These are phyloP conservation scores for Wickerhamiella hasegawae DNA, from an alignment of 805 yeast genomes.

Conservation along the genomic window DNA sequence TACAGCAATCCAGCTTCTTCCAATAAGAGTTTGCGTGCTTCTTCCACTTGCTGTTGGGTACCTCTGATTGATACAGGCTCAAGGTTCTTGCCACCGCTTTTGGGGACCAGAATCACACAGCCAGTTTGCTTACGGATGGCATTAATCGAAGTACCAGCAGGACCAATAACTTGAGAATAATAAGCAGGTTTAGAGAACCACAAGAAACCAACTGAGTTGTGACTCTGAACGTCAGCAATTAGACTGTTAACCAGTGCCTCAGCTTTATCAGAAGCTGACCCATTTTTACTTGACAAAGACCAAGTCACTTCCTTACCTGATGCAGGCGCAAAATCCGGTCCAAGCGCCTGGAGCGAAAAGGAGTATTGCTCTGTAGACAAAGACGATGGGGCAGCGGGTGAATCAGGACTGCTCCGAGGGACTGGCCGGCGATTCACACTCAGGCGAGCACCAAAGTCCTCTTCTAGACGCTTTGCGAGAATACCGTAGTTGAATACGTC, in stretches of 20 bases:
- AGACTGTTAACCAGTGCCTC: slow-evolving; percentile 33
- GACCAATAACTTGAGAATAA: slow-evolving; percentile 58
- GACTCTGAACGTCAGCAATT: slow-evolving; percentile 31
- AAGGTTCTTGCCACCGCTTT: slow-evolving; percentile 4
- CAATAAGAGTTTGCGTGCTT: neutral
- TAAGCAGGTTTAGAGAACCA: slow-evolving; percentile 35
- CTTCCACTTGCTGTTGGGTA: slow-evolving; percentile 4
- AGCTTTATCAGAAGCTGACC: slow-evolving; percentile 36
- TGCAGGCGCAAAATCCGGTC: no score
- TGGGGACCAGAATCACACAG: slow-evolving; percentile 10
- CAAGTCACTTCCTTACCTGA: slow-evolving; percentile 23
- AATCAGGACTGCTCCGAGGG: neutral
- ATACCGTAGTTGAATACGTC: slow-evolving; percentile 55
- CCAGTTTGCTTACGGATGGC: slow-evolving; percentile 38
- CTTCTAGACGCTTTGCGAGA: slow-evolving; percentile 36
- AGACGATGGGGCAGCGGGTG: neutral
- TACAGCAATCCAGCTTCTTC: no score
- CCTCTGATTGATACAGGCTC: slow-evolving; percentile 8
- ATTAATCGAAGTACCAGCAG: slow-evolving; percentile 54
- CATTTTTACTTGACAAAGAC: slow-evolving; percentile 44
- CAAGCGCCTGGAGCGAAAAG: neutral
- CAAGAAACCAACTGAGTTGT: slow-evolving; percentile 41
- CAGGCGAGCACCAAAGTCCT: slow-evolving; percentile 39
- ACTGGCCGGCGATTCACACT: slow-evolving; percentile 29
- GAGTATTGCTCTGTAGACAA: neutral